phyloP scores from a whole-genome alignment of 257 asterid genomes.

The Plantago elongata region DNA sequence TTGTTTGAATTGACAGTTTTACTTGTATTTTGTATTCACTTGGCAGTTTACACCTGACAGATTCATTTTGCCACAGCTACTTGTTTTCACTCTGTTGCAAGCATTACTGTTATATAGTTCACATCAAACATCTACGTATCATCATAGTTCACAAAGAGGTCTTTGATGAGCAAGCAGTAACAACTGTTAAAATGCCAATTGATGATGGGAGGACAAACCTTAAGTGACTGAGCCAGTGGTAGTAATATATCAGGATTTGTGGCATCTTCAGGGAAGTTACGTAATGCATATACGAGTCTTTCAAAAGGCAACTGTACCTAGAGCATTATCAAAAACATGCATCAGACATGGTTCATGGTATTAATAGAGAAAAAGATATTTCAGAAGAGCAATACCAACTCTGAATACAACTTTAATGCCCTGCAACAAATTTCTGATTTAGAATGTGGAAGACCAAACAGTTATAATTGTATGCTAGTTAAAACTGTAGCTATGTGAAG shows the following conservation, averaged over 20 bases:
- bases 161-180: too few species aligned
- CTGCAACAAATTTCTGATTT: slow-evolving; percentile 30
- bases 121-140: neutral
- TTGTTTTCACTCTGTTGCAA: slow-evolving; percentile 7
- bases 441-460: slow-evolving; percentile 16
- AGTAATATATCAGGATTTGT: slow-evolving; percentile 79
- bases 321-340: neutral
- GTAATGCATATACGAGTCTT: slow-evolving; percentile 71
- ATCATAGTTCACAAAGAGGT: neutral
- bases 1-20: neutral
- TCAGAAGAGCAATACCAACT: slow-evolving; percentile 86
- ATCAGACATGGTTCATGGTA: too few species aligned
- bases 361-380: slow-evolving; percentile 24
- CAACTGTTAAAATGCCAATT: neutral
- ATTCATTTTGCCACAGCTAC: neutral
- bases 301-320: slow-evolving; percentile 88
- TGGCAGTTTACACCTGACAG: too few species aligned
- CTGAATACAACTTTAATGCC: slow-evolving; percentile 82
- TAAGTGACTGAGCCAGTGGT: slow-evolving; percentile 79
- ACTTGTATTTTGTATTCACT: too few species aligned
- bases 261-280: slow-evolving; percentile 91
- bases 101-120: neutral
- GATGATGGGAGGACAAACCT: slow-evolving; percentile 35
- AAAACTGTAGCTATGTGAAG: slow-evolving; percentile 33
- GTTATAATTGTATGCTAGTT: slow-evolving; percentile 5